Evolutionary conservation across 2,329 filamentous ascomycete species (phyloP).

Genomic region (Sporothrix phasma): DNA sequence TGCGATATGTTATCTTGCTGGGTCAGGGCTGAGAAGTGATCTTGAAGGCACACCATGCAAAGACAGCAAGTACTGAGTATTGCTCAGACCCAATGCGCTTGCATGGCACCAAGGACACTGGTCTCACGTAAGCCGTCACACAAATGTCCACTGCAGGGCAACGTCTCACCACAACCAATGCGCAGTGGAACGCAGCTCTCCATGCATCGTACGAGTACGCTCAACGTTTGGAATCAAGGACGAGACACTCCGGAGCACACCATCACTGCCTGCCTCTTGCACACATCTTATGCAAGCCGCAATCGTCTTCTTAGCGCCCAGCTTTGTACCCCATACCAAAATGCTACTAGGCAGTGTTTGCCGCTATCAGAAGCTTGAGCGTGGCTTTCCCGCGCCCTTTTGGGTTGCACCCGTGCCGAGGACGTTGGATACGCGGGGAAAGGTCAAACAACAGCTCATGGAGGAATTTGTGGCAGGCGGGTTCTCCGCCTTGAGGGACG

Average conservation of each 20-base stretch:
- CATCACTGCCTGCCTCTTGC: neutral
- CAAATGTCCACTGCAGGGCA: neutral
- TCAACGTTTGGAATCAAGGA: too few relatives aligned
- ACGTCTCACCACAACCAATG: neutral
- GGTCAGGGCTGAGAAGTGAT: too few relatives aligned
- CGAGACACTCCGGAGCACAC: too few relatives aligned
- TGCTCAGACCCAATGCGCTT: too few relatives aligned
- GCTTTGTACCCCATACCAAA: neutral
- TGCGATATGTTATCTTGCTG: neutral
- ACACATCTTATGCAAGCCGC: neutral
- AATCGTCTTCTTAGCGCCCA: neutral
- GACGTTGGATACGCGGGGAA: conserved; percentile 13
- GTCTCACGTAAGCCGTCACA: too few relatives aligned
- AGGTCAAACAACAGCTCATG: neutral
- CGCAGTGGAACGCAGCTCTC: too few relatives aligned
- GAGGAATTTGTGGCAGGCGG: neutral
- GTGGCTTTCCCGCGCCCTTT: neutral
- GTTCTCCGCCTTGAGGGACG: neutral
- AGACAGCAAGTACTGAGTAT: too few relatives aligned
- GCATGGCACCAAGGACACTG: neutral
- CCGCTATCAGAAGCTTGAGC: neutral
- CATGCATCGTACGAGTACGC: neutral
- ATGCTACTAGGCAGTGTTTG: neutral
- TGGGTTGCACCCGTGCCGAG: conserved; percentile 9
- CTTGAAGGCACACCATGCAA: too few relatives aligned